These are phyloP conservation scores for Pholiota molesta DNA, from an alignment of 768 basidiomycete genomes.

Conservation along the genomic window DNA sequence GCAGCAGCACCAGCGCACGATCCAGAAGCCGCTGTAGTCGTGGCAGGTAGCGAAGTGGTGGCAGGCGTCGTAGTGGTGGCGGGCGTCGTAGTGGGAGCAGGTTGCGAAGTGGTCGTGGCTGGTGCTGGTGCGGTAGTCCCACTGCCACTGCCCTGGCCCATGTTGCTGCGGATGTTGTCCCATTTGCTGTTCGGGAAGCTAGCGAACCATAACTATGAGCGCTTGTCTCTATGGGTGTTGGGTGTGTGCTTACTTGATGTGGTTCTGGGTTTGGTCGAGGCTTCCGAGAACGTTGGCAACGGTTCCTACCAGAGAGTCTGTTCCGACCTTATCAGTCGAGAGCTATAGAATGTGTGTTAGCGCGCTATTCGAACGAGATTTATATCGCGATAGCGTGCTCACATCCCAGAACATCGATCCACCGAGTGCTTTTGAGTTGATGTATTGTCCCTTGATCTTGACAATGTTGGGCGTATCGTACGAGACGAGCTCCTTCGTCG, in stretches of 20 bases:
- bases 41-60: slow-evolving; percentile 14
- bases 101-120: slow-evolving; percentile 18
- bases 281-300: slow-evolving; percentile 48
- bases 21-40: slow-evolving; percentile 32
- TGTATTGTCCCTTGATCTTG: slow-evolving; percentile 68
- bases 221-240: background rate
- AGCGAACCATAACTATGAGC: background rate
- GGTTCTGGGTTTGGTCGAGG: slow-evolving; percentile 67
- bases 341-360: slow-evolving; percentile 33
- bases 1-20: slow-evolving; percentile 45
- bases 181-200: slow-evolving; percentile 73
- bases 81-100: slow-evolving; percentile 26
- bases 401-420: slow-evolving; percentile 80
- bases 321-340: slow-evolving; percentile 61
- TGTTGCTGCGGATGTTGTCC: slow-evolving; percentile 70
- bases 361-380: background rate
- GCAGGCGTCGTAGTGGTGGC: slow-evolving; percentile 18
- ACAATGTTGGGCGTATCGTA: slow-evolving; percentile 78
- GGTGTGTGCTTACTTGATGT: slow-evolving; percentile 49
- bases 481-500: slow-evolving; percentile 68
- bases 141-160: slow-evolving; percentile 40
- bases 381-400: slow-evolving; percentile 17
- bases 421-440: slow-evolving; percentile 58
- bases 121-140: slow-evolving; percentile 22
- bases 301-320: slow-evolving; percentile 59